These are phyloP conservation scores for Kondoa malvinella DNA, from an alignment of 768 basidiomycete genomes.

Conservation along the genomic window DNA sequence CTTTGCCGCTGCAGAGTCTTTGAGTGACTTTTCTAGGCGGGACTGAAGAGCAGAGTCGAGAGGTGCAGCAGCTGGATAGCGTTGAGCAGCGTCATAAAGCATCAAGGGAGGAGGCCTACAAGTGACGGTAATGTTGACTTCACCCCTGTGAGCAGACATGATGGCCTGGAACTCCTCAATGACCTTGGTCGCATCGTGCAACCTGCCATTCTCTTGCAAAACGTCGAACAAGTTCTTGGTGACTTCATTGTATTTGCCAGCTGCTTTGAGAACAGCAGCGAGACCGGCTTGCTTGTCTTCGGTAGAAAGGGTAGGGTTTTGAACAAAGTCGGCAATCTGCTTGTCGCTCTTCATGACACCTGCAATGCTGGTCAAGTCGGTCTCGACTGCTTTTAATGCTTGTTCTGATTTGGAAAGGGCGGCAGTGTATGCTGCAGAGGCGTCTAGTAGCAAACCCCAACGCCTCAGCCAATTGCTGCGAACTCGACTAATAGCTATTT, in stretches of 20 bases:
- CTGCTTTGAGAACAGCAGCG: constrained; percentile 42
- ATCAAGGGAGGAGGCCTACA: constrained; percentile 38
- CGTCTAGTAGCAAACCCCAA: constrained; percentile 31
- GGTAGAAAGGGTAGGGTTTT: constrained; percentile 76
- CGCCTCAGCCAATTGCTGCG: constrained; percentile 15
- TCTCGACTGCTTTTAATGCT: constrained; percentile 65
- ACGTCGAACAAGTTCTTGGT: constrained; percentile 64
- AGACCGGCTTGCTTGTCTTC: constrained; percentile 59
- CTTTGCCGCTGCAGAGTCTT: constrained; percentile 67
- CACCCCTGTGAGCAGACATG: constrained; percentile 74
- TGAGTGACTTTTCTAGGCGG: constrained; percentile 68
- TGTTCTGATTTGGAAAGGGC: constrained; percentile 46
- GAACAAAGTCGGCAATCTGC: constrained; percentile 53
- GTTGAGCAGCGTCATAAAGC: not conserved
- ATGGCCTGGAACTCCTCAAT: constrained; percentile 83
- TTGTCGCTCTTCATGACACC: constrained; percentile 50
- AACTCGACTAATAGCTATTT: constrained; percentile 14
- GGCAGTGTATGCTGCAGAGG: constrained; percentile 28
- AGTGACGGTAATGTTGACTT: constrained; percentile 80
- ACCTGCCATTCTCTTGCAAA: constrained; percentile 80
- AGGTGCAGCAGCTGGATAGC: constrained; percentile 33
- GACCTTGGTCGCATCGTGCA: constrained; percentile 65
- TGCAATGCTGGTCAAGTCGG: constrained; percentile 58
- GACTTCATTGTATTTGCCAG: constrained; percentile 47
- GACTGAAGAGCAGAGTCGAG: constrained; percentile 58